Evolutionary conservation across 2,329 filamentous ascomycete genomes (phyloP).

Genomic region (Penicillium expansum): DNA sequence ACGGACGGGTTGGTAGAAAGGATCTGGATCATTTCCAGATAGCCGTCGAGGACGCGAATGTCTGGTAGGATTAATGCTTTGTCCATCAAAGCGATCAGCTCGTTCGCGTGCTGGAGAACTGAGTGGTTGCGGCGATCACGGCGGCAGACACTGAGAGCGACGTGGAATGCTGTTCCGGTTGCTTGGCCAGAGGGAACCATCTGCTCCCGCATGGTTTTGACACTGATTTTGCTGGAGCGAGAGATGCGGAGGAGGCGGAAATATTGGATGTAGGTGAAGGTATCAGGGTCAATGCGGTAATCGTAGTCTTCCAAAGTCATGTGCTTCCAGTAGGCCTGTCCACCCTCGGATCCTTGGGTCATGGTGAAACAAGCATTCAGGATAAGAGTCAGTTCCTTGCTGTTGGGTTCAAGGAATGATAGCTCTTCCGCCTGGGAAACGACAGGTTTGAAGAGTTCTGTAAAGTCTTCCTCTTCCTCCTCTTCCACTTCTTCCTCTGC

Average conservation of each 20-base stretch:
- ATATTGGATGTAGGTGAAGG: constrained; percentile 66
- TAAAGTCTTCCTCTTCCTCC: constrained; percentile 28
- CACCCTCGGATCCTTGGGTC: constrained; percentile 60
- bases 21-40: constrained; percentile 28
- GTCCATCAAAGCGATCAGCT: constrained; percentile 64
- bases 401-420: constrained; percentile 48
- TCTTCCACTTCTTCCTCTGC: constrained; percentile 11
- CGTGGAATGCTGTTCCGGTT: constrained; percentile 59
- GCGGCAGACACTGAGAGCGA: constrained; percentile 71
- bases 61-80: constrained; percentile 30
- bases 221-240: constrained; percentile 62
- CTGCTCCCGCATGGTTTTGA: constrained; percentile 56
- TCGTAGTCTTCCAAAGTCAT: constrained; percentile 53
- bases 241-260: constrained; percentile 65
- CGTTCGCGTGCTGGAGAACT: constrained; percentile 62
- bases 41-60: constrained; percentile 29
- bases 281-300: constrained; percentile 67
- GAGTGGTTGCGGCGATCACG: constrained; percentile 75
- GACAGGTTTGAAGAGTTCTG: constrained; percentile 39
- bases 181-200: constrained; percentile 49
- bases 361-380: constrained; percentile 60
- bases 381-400: constrained; percentile 64
- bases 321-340: constrained; percentile 73
- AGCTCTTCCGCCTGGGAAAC: constrained; percentile 14
- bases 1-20: constrained; percentile 29